A percentile compares a stretch with the other conserved stretches of the same genome.
These are phyloP conservation scores for Botrytis cinerea DNA, from an alignment of 2,329 filamentous ascomycete species.

Conservation along the genomic window DNA sequence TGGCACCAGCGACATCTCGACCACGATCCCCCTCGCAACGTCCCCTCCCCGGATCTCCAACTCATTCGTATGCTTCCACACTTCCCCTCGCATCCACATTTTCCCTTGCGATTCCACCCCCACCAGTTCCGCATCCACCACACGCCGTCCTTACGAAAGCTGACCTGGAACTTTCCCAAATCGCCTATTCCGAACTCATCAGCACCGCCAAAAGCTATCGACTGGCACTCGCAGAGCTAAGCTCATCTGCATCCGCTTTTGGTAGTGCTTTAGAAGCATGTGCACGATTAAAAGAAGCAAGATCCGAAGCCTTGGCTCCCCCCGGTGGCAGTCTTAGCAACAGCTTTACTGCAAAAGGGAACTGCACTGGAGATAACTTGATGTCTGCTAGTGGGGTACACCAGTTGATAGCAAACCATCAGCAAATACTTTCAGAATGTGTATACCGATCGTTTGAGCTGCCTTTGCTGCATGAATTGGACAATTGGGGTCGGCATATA, in stretches of 20 bases:
- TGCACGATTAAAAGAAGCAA: slow-evolving; percentile 67
- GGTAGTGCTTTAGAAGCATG: slow-evolving; percentile 66
- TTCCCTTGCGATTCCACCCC: slow-evolving; percentile 59
- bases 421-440: slow-evolving; percentile 68
- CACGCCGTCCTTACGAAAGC: slow-evolving; percentile 62
- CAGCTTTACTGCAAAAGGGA: slow-evolving; percentile 51
- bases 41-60: slow-evolving; percentile 62
- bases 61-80: slow-evolving; percentile 64
- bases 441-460: slow-evolving; percentile 70
- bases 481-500: slow-evolving; percentile 63
- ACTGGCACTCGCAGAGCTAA: slow-evolving; percentile 60
- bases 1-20: slow-evolving; percentile 31
- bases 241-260: slow-evolving; percentile 62
- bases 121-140: slow-evolving; percentile 59
- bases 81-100: slow-evolving; percentile 58
- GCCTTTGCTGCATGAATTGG: slow-evolving; percentile 67
- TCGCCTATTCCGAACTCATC: slow-evolving; percentile 63
- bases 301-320: slow-evolving; percentile 57
- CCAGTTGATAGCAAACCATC: slow-evolving; percentile 68
- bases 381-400: slow-evolving; percentile 65
- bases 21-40: slow-evolving; percentile 55
- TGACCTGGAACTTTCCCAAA: slow-evolving; percentile 64
- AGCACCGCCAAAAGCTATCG: slow-evolving; percentile 65
- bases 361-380: slow-evolving; percentile 64
- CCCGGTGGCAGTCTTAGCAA: slow-evolving; percentile 35